Percentiles rank a stretch among this genome's conserved stretches.
Evolutionary conservation across 2,329 filamentous ascomycete species (phyloP).

Genomic region (Leptographium wingfieldii): DNA sequence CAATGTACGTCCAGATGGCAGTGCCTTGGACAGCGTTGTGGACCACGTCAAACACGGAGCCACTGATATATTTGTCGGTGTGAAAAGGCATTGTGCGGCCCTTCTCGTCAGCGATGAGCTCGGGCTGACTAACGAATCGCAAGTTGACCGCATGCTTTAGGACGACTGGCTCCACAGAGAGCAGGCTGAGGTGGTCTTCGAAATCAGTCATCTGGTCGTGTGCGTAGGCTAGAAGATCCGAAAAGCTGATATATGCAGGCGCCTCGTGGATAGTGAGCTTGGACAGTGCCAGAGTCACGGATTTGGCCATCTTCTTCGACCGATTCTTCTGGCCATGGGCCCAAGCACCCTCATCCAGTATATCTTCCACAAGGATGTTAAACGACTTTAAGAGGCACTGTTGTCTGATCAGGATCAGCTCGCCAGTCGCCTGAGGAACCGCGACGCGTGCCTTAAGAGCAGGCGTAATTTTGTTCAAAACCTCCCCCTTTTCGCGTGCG

Average conservation of each 20-base stretch:
- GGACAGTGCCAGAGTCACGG: constrained; percentile 18
- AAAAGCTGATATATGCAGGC: constrained; percentile 18
- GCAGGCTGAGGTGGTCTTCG: constrained; percentile 22
- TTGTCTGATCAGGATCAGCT: constrained; percentile 29
- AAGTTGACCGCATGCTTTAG: constrained; percentile 22
- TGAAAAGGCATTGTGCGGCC: constrained; percentile 24
- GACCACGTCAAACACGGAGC: constrained; percentile 27
- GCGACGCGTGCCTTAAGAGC: constrained; percentile 14
- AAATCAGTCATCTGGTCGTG: constrained; percentile 21
- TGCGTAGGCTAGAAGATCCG: constrained; percentile 19
- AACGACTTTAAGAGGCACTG: constrained; percentile 22
- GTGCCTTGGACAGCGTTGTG: constrained; percentile 22
- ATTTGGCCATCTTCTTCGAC: constrained; percentile 19
- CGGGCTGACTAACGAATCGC: constrained; percentile 26
- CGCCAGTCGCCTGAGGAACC: constrained; percentile 18
- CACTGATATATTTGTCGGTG: constrained; percentile 29
- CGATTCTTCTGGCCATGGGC: constrained; percentile 14
- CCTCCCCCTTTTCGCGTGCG: constrained; percentile 11
- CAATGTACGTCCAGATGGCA: constrained; percentile 29
- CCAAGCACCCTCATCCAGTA: constrained; percentile 25
- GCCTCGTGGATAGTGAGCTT: constrained; percentile 19
- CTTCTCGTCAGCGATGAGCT: constrained; percentile 31
- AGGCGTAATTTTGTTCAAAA: constrained; percentile 13
- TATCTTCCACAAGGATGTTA: constrained; percentile 28
- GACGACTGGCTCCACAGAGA: constrained; percentile 20